Conservation (phyloP, 306 rosid genomes). For the Sphenostylis stenocarpa region DNA sequence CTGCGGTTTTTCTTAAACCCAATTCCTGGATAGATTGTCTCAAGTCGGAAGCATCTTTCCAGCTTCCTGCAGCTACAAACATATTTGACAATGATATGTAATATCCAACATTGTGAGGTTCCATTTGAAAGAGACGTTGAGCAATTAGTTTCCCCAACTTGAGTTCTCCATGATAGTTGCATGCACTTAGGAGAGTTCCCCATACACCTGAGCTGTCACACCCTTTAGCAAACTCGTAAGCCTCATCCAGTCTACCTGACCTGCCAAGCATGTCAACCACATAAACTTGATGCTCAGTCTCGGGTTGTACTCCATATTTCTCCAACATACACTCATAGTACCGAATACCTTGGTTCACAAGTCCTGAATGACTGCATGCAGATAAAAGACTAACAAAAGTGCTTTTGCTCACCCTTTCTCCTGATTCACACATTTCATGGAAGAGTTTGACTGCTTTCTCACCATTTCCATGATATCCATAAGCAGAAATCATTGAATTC, state of each 20-base stretch:
- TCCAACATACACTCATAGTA: constrained; percentile 44
- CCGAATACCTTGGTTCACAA: constrained; percentile 48
- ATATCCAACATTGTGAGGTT: constrained; percentile 62
- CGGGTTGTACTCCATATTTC: constrained; percentile 48
- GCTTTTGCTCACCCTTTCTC: constrained; percentile 50
- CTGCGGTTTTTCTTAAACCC: constrained; percentile 45
- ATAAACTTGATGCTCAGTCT: constrained; percentile 55
- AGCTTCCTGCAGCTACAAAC: constrained; percentile 65
- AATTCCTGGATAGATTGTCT: constrained; percentile 38
- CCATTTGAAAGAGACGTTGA: constrained; percentile 47
- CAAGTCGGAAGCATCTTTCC: constrained; percentile 60
- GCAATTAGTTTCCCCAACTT: constrained; percentile 53
- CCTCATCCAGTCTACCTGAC: constrained; percentile 53
- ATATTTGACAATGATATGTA: constrained; percentile 59
- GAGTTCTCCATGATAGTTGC: constrained; percentile 62
- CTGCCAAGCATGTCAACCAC: constrained; percentile 58
- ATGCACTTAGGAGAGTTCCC: constrained; percentile 61
- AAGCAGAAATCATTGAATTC: constrained; percentile 62
- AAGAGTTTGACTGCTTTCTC: constrained; percentile 48
- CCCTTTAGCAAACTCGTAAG: constrained; percentile 44
- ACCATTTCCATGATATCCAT: constrained; percentile 55
- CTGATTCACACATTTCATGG: constrained; percentile 43
- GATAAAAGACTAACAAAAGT: constrained; percentile 61
- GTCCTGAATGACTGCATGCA: constrained; percentile 65
- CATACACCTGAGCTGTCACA: constrained; percentile 48